Percentiles rank a stretch among this genome's conserved stretches.
Evolutionary conservation across 352 stramenopile genomes (phyloP).

Genomic region (Pilasporangium apinafurcum): DNA sequence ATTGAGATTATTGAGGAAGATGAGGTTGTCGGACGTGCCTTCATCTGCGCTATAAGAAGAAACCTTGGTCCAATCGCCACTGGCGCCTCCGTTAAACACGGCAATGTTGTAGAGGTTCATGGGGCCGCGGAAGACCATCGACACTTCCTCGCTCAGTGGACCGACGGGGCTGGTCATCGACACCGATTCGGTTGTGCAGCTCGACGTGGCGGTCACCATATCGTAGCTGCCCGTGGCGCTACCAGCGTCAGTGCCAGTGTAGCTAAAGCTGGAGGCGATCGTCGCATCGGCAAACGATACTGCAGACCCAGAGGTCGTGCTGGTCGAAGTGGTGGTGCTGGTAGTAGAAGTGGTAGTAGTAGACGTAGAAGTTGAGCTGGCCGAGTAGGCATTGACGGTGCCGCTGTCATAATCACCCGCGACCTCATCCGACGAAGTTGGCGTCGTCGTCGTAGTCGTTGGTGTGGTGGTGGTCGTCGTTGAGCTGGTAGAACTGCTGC

Average conservation of each 20-base stretch:
- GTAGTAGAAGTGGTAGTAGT: neutral
- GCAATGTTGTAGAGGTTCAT: slow-evolving; percentile 61
- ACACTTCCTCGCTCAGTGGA: slow-evolving; percentile 44
- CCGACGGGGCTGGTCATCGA: slow-evolving; percentile 29
- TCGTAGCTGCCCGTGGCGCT: slow-evolving; percentile 33
- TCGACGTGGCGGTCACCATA: slow-evolving; percentile 25
- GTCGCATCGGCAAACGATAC: slow-evolving; percentile 30
- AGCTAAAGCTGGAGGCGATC: slow-evolving; percentile 45
- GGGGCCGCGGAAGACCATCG: slow-evolving; percentile 47
- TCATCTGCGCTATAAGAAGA: slow-evolving; percentile 30
- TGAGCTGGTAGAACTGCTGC: slow-evolving; percentile 7
- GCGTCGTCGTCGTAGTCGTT: slow-evolving; percentile 1
- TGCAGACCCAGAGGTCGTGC: too few species aligned
- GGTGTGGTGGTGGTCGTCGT: slow-evolving; percentile 7
- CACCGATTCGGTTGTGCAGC: slow-evolving; percentile 25
- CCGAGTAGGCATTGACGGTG: slow-evolving; percentile 2
- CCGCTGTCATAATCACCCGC: slow-evolving; percentile 9
- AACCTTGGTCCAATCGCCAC: slow-evolving; percentile 29
- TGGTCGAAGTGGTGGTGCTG: neutral
- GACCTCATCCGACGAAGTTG: slow-evolving; percentile 8
- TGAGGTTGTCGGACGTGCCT: slow-evolving; percentile 31
- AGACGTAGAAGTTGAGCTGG: neutral
- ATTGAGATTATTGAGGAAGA: slow-evolving; percentile 64
- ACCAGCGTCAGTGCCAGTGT: slow-evolving; percentile 26
- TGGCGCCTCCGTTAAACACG: slow-evolving; percentile 22